Base-by-base conservation (phyloP, 495 filamentous ascomycete species). In the Penicillium macrosclerotiorum region DNA sequence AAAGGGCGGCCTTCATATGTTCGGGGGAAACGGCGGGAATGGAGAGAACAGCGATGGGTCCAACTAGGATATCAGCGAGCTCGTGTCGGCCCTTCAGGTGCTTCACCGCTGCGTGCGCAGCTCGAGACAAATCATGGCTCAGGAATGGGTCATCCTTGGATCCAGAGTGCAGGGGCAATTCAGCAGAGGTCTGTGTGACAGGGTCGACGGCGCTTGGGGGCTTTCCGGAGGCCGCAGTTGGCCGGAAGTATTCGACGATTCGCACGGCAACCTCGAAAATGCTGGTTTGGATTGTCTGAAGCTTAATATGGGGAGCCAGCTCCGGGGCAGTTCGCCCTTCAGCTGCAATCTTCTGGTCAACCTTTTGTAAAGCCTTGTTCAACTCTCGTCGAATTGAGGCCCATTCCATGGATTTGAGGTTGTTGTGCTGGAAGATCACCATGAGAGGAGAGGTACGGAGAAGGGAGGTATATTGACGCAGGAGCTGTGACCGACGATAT, bases 391-490 rank as follows among this genome's bases (percentile, higher is more conserved):
- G 79, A 45, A 98, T 80, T 9, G 83, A 83, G 22, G 82, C 75
- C 92, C 90, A 96, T 78, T 98, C 93, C 30, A 75, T 72, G 4
- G 90, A 82, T 40, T 84, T 86, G 39, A 98, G 73, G 66, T 96
- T 97, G 77, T 91, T 95, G 77, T 97, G 93, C 69, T 97, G 92
- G 77, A 98, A 92, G 57, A 97, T 73, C 47, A 98, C 79, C 59
- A 95, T 84, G 18, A 97, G 69, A 34, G 93, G 90, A 13, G 88
- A 83, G 27, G 90, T 90, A 32, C 88, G 89, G 49, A 98, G 81
- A 48, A 96, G 76, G 6, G 94, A 94, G 46, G 91, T 92, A 73
- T 98, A 98, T 65, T 86, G 80, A 37, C 93, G 84, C 52, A 94
- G 85, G 33, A 98, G 84, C 65, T 97, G 92, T n/a, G 92, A 84